Percentiles rank a stretch among this genome's conserved stretches.
Evolutionary conservation across 495 filamentous ascomycete species (phyloP).

Genomic region (Aspergillus homomorphus): DNA sequence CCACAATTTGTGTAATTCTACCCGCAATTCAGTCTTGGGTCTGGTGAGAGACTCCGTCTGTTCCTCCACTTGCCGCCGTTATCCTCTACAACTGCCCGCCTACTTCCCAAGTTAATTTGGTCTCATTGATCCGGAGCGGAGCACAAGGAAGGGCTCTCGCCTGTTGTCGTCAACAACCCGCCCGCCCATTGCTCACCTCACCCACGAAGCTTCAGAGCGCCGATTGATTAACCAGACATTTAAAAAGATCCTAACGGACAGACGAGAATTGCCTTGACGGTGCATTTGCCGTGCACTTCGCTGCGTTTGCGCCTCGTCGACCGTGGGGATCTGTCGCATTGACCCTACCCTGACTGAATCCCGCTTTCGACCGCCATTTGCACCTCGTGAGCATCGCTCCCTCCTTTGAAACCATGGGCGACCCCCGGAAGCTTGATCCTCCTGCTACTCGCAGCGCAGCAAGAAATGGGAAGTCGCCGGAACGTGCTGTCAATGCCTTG

Average conservation of each 20-base stretch:
- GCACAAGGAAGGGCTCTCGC: conserved; percentile 14
- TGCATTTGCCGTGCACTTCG: conserved; percentile 2
- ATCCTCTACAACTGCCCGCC: conserved; percentile 15
- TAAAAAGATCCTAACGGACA: neutral
- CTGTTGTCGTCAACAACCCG: conserved; percentile 14
- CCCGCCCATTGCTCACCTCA: neutral
- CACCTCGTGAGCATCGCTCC: conserved; percentile 1
- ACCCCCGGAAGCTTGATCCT: conserved; percentile 17
- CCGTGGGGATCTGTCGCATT: conserved; percentile 25
- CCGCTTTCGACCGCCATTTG: conserved; percentile 22
- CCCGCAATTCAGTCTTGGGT: conserved; percentile 16
- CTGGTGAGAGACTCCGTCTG: conserved; percentile 22
- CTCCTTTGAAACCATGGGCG: conserved; percentile 20
- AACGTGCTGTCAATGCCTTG: conserved; percentile 22
- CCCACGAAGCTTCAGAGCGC: conserved; percentile 9
- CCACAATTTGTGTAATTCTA: conserved; percentile 14
- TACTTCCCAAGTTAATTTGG: conserved; percentile 13
- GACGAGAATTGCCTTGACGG: neutral
- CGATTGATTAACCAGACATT: conserved; percentile 9
- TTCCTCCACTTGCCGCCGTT: conserved; percentile 8
- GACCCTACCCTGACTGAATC: conserved; percentile 9
- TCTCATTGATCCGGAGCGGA: conserved; percentile 26
- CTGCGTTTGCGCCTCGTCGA: conserved; percentile 16
- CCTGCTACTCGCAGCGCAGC: conserved; percentile 14
- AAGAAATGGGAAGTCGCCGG: conserved; percentile 18